Evolutionary conservation across 768 basidiomycete genomes (phyloP).

Genomic region (Termitomyces sp.): DNA sequence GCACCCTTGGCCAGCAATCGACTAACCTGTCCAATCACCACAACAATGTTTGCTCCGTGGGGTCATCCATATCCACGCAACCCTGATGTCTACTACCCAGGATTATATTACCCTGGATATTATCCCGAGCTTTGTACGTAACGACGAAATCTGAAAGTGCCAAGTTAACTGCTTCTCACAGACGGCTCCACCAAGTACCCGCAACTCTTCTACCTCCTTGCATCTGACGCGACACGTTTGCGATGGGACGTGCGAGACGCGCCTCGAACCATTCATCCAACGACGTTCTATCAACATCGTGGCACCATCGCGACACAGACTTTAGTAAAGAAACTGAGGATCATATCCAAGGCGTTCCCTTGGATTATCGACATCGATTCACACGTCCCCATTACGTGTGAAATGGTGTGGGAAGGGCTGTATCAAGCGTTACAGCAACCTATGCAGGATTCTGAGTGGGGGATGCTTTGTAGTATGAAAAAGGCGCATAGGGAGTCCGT

Average conservation of each 20-base stretch:
- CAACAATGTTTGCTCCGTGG: slow-evolving; percentile 4
- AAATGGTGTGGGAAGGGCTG: slow-evolving; percentile 50
- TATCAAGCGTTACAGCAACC: slow-evolving; percentile 44
- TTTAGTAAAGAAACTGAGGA: slow-evolving; percentile 36
- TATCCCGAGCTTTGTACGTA: neutral
- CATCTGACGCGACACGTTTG: slow-evolving; percentile 10
- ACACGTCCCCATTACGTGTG: slow-evolving; percentile 37
- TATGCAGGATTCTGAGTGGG: slow-evolving; percentile 66
- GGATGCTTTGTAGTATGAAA: slow-evolving; percentile 39
- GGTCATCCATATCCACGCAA: neutral
- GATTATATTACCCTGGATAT: neutral
- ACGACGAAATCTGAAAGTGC: neutral
- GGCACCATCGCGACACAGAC: slow-evolving; percentile 28
- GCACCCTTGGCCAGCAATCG: too few species aligned
- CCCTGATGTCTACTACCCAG: slow-evolving; percentile 8
- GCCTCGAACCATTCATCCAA: slow-evolving; percentile 2
- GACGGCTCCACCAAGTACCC: slow-evolving; percentile 13
- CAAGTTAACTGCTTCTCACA: neutral
- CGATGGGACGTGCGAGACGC: slow-evolving; percentile 1
- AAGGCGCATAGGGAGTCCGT: slow-evolving; percentile 32
- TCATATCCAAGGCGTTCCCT: slow-evolving; percentile 59
- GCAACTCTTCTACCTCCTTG: slow-evolving; percentile 11
- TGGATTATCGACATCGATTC: slow-evolving; percentile 56
- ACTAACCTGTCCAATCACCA: neutral
- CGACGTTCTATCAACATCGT: slow-evolving; percentile 7